A percentile compares a stretch with the other conserved stretches of the same genome.
phyloP scores from a whole-genome alignment of 352 stramenopile genomes.

The Globisporangium paddicum region DNA sequence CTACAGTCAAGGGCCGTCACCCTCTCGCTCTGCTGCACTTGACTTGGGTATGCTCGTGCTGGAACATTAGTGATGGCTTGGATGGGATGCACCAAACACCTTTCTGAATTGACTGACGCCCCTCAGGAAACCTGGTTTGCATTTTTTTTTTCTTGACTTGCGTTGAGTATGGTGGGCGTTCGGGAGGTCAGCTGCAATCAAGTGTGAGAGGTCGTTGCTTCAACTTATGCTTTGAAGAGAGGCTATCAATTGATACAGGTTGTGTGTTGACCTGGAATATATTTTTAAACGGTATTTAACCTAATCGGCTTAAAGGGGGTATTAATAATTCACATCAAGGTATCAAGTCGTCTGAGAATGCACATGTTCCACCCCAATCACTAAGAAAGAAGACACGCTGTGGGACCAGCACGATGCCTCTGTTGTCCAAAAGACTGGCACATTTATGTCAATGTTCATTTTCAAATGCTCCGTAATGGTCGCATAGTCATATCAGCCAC shows the following conservation, averaged over 20 bases:
- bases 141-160: not conserved
- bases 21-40: constrained; percentile 2
- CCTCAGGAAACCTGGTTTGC: not conserved
- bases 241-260: not conserved
- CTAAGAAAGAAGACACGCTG: not conserved
- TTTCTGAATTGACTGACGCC: constrained; percentile 1
- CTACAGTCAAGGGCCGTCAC: not conserved
- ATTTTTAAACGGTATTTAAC: no score
- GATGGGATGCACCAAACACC: not conserved
- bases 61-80: not conserved
- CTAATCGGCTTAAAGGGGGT: not conserved
- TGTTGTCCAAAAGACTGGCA: not conserved
- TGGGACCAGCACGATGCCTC: not conserved
- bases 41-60: not conserved
- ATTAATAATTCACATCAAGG: not conserved
- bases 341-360: not conserved
- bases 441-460: not conserved
- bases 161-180: not conserved
- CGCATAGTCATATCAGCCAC: no score
- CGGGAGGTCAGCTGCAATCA: not conserved
- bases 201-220: constrained; percentile 1
- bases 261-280: no score
- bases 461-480: not conserved
- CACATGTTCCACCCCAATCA: constrained; percentile 7
- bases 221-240: not conserved